phyloP scores from a whole-genome alignment of 2,329 filamentous ascomycete genomes.

The Herpotrichia juniperi region DNA sequence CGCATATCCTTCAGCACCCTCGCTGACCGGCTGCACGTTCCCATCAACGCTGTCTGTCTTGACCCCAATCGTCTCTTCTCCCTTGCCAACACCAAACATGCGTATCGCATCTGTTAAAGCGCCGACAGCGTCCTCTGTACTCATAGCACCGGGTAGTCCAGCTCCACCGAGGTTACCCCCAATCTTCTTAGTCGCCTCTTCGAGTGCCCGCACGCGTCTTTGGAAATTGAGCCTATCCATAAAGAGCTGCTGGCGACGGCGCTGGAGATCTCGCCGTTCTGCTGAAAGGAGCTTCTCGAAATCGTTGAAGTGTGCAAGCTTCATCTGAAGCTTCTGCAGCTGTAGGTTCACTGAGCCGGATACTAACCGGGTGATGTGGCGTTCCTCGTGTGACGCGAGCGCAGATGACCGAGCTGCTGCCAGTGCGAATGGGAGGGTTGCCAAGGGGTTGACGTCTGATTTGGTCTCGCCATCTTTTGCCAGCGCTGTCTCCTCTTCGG shows the following conservation, averaged over 20 bases:
- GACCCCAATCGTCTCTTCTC: slow-evolving; percentile 41
- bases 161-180: slow-evolving; percentile 32
- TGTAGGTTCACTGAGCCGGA: slow-evolving; percentile 91
- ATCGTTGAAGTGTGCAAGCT: slow-evolving; percentile 94
- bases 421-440: slow-evolving; percentile 82
- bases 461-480: slow-evolving; percentile 4
- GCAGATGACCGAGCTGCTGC: slow-evolving; percentile 85
- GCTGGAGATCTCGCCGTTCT: slow-evolving; percentile 90
- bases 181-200: slow-evolving; percentile 70
- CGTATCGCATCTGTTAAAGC: slow-evolving; percentile 42
- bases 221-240: slow-evolving; percentile 90
- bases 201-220: slow-evolving; percentile 81
- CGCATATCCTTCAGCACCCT: slow-evolving; percentile 40
- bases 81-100: slow-evolving; percentile 43
- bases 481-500: slow-evolving; percentile 48
- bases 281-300: slow-evolving; percentile 92
- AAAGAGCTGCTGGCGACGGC: slow-evolving; percentile 90
- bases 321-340: slow-evolving; percentile 94
- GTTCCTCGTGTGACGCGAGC: slow-evolving; percentile 93
- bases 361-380: slow-evolving; percentile 92
- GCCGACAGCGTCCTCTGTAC: slow-evolving; percentile 38
- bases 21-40: slow-evolving; percentile 34
- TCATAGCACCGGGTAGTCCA: slow-evolving; percentile 38
- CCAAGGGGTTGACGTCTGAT: slow-evolving; percentile 51
- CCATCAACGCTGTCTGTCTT: slow-evolving; percentile 35